These are phyloP conservation scores for Cyathus pygmaeus DNA, from an alignment of 1,284 basidiomycete species.

Conservation along the genomic window DNA sequence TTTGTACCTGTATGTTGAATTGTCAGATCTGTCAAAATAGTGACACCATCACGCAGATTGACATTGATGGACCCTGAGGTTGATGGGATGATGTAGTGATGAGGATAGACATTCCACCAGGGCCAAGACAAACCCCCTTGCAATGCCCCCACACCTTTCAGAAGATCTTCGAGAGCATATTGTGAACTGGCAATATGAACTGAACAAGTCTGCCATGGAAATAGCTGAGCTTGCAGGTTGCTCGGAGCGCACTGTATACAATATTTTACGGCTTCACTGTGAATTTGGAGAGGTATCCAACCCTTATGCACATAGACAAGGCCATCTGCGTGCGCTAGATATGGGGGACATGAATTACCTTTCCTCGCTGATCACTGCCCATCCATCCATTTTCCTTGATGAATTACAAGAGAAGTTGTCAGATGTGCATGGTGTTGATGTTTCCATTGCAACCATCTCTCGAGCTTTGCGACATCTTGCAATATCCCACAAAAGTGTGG, in stretches of 20 bases:
- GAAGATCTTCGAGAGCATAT: constrained; percentile 10
- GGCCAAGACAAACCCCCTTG: too few relatives aligned
- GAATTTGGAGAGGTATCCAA: constrained; percentile 13
- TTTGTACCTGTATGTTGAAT: too few relatives aligned
- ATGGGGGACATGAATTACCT: background rate
- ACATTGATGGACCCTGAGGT: too few relatives aligned
- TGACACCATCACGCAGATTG: too few relatives aligned
- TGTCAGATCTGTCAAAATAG: too few relatives aligned
- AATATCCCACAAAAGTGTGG: constrained; percentile 23
- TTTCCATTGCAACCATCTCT: constrained; percentile 19
- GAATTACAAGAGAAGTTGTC: constrained; percentile 20
- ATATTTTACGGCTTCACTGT: too few relatives aligned
- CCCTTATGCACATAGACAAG: constrained; percentile 7
- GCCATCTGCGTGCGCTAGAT: constrained; percentile 11
- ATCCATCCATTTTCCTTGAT: constrained; percentile 12
- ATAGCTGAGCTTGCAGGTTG: too few relatives aligned
- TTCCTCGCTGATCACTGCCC: background rate
- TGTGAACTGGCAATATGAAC: constrained; percentile 6
- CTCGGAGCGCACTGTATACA: too few relatives aligned
- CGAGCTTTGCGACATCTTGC: constrained; percentile 18
- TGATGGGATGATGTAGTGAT: too few relatives aligned
- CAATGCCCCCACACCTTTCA: constrained; percentile 1
- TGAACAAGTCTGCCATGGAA: constrained; percentile 2
- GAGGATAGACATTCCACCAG: too few relatives aligned
- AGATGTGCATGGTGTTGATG: constrained; percentile 6